These are phyloP conservation scores for Penicillium cataractarum DNA, from an alignment of 495 filamentous ascomycete species.

Conservation along the genomic window DNA sequence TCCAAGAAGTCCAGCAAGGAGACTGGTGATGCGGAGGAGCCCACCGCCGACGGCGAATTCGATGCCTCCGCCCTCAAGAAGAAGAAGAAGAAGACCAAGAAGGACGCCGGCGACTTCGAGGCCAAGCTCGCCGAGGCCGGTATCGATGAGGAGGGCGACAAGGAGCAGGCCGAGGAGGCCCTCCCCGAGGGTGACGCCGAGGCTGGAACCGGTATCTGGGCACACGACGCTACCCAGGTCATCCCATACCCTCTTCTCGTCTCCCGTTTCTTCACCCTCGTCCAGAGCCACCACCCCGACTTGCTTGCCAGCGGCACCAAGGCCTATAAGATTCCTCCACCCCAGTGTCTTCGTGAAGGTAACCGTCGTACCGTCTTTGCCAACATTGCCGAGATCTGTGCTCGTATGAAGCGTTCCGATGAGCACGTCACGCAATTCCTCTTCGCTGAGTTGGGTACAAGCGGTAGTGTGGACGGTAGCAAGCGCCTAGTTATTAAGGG, in stretches of 20 bases:
- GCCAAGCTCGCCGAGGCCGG: conserved; percentile 77
- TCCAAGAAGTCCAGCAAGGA: conserved; percentile 63
- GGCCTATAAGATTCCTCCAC: conserved; percentile 98
- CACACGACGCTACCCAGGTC: conserved; percentile 71
- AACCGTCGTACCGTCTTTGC: conserved; percentile 99
- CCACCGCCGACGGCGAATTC: conserved; percentile 67
- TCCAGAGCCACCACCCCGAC: conserved; percentile 93
- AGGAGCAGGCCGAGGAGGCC: conserved; percentile 52
- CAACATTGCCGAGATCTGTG: conserved; percentile 91
- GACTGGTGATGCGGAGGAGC: conserved; percentile 59
- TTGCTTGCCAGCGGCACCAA: conserved; percentile 82
- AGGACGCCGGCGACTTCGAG: conserved; percentile 79
- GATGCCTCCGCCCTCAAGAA: conserved; percentile 84
- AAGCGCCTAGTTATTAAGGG: conserved; percentile 97
- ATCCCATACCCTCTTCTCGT: conserved; percentile 86
- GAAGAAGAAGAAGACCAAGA: conserved; percentile 90
- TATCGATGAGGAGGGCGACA: conserved; percentile 53
- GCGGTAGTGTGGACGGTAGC: conserved; percentile 88
- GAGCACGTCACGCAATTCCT: conserved; percentile 97
- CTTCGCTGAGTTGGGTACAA: conserved; percentile 97
- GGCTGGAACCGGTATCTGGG: conserved; percentile 93
- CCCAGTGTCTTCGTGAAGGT: conserved; percentile 98
- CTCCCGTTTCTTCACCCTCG: conserved; percentile 85
- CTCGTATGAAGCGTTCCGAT: conserved; percentile 94
- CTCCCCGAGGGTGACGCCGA: conserved; percentile 75